These are phyloP conservation scores for Thelephora ganbajun DNA, from an alignment of 768 basidiomycete genomes.

Conservation along the genomic window DNA sequence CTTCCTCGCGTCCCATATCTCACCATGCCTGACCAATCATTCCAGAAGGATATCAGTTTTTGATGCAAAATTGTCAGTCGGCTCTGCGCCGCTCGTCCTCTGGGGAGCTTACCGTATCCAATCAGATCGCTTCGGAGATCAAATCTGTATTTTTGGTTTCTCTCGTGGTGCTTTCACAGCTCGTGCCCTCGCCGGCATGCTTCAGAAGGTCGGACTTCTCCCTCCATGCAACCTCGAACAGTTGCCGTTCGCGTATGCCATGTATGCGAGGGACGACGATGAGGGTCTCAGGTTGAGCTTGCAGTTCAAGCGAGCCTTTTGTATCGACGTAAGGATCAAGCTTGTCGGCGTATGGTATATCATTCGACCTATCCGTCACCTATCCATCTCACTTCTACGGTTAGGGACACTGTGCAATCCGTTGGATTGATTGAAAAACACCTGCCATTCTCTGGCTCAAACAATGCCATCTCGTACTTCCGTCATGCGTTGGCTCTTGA, in stretches of 20 bases:
- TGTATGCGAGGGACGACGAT: slow-evolving; percentile 28
- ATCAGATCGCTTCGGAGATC: slow-evolving; percentile 34
- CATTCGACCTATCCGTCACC: too few relatives aligned
- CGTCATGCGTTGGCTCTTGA: slow-evolving; percentile 21
- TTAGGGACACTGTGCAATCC: slow-evolving; percentile 40
- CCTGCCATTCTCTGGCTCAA: slow-evolving; percentile 34
- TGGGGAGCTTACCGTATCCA: not conserved
- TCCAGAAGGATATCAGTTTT: slow-evolving; percentile 2
- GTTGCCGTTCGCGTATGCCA: slow-evolving; percentile 40
- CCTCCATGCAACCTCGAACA: slow-evolving; percentile 22
- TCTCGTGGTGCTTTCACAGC: slow-evolving; percentile 56
- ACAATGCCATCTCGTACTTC: slow-evolving; percentile 26
- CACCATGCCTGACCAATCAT: not conserved
- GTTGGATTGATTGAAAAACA: slow-evolving; percentile 32
- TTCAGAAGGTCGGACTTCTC: slow-evolving; percentile 16
- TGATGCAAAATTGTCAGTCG: slow-evolving; percentile 30
- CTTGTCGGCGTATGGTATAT: slow-evolving; percentile 42
- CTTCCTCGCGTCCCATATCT: too few relatives aligned
- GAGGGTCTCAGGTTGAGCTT: slow-evolving; percentile 30
- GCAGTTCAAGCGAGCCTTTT: slow-evolving; percentile 41
- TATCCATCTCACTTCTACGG: too few relatives aligned
- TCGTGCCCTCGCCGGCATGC: slow-evolving; percentile 24
- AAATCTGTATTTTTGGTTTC: slow-evolving; percentile 52
- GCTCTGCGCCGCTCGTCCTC: slow-evolving; percentile 18
- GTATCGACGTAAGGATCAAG: slow-evolving; percentile 35